Percentiles rank a stretch among this genome's conserved stretches.
Evolutionary conservation across 345 rosid genomes (phyloP).

Genomic region (Aquilaria yunnanensis): DNA sequence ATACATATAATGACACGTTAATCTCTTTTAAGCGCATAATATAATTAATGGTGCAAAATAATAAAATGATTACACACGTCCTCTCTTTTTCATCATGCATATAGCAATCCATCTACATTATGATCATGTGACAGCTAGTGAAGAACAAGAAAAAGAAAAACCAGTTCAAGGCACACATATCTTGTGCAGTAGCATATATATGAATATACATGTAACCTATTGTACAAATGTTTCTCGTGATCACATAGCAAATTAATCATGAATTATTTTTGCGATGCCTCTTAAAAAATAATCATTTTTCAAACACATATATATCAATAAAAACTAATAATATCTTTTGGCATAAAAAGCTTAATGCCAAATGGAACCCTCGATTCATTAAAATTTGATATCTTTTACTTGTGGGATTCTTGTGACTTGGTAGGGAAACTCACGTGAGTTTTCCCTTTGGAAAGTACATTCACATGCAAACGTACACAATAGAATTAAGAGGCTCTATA

Average conservation of each 20-base stretch:
- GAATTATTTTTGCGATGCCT: conserved; percentile 7
- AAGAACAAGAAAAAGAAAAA: conserved; percentile 21
- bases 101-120: neutral
- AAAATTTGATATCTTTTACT: neutral
- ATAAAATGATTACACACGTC: neutral
- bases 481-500: conserved; percentile 21
- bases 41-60: neutral
- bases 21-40: conserved; percentile 2
- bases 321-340: neutral
- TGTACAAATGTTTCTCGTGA: conserved; percentile 46
- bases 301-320: neutral
- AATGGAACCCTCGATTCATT: too few relatives aligned
- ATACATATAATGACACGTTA: neutral
- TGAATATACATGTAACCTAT: conserved; percentile 14
- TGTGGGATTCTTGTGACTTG: conserved; percentile 33
- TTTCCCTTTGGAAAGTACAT: conserved; percentile 49
- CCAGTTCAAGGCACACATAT: conserved; percentile 17
- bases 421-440: conserved; percentile 40
- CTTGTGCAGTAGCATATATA: conserved; percentile 17
- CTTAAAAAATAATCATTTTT: neutral
- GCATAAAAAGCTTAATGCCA: neutral
- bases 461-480: conserved; percentile 52
- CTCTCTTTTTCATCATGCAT: neutral
- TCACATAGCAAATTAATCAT: conserved; percentile 11
- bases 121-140: conserved; percentile 28